Percentiles rank a stretch among this genome's conserved stretches.
Conservation (phyloP, 108 stramenopile genomes). For the Cyclotella baltica region DNA sequence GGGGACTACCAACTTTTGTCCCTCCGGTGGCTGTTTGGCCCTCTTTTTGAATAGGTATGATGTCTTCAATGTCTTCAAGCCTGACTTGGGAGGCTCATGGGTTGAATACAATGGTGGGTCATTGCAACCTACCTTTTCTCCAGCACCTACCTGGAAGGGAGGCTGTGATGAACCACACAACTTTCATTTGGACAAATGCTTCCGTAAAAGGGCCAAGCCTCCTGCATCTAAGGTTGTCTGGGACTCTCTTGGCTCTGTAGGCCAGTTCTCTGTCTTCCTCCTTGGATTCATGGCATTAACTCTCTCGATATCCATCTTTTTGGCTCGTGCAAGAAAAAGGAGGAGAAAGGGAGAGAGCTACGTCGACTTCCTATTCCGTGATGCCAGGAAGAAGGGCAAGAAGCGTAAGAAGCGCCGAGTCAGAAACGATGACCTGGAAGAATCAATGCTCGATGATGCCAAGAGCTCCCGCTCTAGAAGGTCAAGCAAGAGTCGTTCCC, state of each 20-base stretch:
- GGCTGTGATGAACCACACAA: slow-evolving; percentile 90
- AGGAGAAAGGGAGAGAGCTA: slow-evolving; percentile 84
- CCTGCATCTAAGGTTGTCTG: slow-evolving; percentile 80
- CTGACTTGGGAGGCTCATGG: slow-evolving; percentile 87
- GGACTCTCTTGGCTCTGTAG: slow-evolving; percentile 85
- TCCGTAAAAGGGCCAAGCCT: slow-evolving; percentile 73
- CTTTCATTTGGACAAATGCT: slow-evolving; percentile 83
- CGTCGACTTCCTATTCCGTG: slow-evolving; percentile 84
- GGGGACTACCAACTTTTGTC: slow-evolving; percentile 80
- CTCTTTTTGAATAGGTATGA: slow-evolving; percentile 89
- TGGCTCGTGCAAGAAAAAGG: slow-evolving; percentile 86
- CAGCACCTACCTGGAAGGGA: slow-evolving; percentile 87
- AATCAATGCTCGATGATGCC: slow-evolving; percentile 64
- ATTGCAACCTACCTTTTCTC: slow-evolving; percentile 82
- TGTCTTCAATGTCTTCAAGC: slow-evolving; percentile 89
- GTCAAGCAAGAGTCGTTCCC: slow-evolving; percentile 15
- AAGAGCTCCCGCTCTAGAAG: slow-evolving; percentile 24
- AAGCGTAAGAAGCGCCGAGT: slow-evolving; percentile 52
- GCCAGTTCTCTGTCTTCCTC: slow-evolving; percentile 81
- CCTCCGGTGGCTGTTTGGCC: slow-evolving; percentile 81
- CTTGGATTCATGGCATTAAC: slow-evolving; percentile 85
- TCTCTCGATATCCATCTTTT: slow-evolving; percentile 80
- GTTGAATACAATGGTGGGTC: slow-evolving; percentile 86
- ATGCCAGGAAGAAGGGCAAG: slow-evolving; percentile 64
- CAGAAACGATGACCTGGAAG: slow-evolving; percentile 62